Evolutionary conservation across 139 green algal species (phyloP).

Genomic region (Coelastrella sp.): DNA sequence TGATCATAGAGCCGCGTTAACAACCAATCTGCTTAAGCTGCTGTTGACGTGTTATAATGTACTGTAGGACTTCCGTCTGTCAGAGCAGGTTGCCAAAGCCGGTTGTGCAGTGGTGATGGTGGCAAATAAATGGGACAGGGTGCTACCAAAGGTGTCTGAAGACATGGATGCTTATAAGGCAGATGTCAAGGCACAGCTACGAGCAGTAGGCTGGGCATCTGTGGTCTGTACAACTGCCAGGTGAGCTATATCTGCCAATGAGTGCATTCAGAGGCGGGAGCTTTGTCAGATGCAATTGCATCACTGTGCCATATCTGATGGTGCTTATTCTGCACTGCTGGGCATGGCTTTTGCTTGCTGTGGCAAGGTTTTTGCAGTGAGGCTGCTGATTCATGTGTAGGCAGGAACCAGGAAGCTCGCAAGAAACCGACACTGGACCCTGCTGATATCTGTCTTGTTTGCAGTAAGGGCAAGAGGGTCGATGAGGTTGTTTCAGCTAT

Average conservation of each 20-base stretch:
- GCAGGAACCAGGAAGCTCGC: too few species aligned
- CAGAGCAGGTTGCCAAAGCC: constrained; percentile 74
- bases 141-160: constrained; percentile 54
- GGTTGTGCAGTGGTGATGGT: constrained; percentile 93
- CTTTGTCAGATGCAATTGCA: too few species aligned
- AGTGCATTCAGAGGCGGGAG: background rate
- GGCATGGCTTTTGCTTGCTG: too few species aligned
- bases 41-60: background rate
- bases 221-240: constrained; percentile 91
- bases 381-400: too few species aligned
- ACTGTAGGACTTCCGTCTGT: constrained; percentile 77
- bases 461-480: constrained; percentile 76
- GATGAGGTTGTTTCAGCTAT: constrained; percentile 84
- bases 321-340: too few species aligned
- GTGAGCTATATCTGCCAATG: background rate
- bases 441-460: background rate
- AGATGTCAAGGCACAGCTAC: constrained; percentile 83
- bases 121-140: constrained; percentile 98
- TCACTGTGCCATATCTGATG: too few species aligned
- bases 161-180: constrained; percentile 57
- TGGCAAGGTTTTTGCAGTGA: too few species aligned
- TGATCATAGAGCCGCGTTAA: too few species aligned
- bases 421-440: too few species aligned
- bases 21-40: background rate
- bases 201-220: constrained; percentile 88